Evolutionary conservation across 306 rosid genomes (phyloP), one percentile per base, ranked within the genome.

Genomic region (Comarum palustre): DNA sequence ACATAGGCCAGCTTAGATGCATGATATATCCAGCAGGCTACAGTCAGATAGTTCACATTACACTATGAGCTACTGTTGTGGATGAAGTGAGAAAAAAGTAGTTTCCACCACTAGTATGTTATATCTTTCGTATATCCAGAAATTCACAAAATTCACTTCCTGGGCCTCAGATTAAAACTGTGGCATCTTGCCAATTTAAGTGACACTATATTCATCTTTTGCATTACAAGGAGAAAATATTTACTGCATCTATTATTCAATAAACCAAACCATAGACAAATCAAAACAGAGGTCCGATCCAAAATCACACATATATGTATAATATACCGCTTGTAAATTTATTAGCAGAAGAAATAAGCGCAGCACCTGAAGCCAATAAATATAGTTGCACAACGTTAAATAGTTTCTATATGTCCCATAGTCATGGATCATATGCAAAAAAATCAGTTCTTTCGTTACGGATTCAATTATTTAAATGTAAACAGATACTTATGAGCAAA

Each of bases 1-100:
- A 19, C 27, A 20, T 29, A 72, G 8, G 31, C 57, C 68, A 27
- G 68, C 32, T 72, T 36, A 38, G 76, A 58, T 72, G 22, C 57
- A 59, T 25, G 32, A 42, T 38, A 47, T 4, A 55, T 3, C 7
- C 11, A n/a, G 51, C 73, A 50, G 2, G 14, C 57, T 42, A 19
- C 19, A 27, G 16, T 58, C 13, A 9, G 39, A 71, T 15, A 71
- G 13, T 22, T 39, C 13, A 71, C 39, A 42, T 57, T 71, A 22
- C 64, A 48, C 24, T 34, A 59, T 1, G 20, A 8, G 20, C 39
- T 29, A 71, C 9, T 8, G 25, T 14, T 36, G 8, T 48, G 8
- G 46, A 3, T 16, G 54, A 24, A 15, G 15, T 8, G n/a, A 25
- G 17, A 29, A 27, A 4, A 22, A 22, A 38, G 22, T 15, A 27